phyloP scores from a whole-genome alignment of 2,329 filamentous ascomycete species.

The Diaporthe helianthi region DNA sequence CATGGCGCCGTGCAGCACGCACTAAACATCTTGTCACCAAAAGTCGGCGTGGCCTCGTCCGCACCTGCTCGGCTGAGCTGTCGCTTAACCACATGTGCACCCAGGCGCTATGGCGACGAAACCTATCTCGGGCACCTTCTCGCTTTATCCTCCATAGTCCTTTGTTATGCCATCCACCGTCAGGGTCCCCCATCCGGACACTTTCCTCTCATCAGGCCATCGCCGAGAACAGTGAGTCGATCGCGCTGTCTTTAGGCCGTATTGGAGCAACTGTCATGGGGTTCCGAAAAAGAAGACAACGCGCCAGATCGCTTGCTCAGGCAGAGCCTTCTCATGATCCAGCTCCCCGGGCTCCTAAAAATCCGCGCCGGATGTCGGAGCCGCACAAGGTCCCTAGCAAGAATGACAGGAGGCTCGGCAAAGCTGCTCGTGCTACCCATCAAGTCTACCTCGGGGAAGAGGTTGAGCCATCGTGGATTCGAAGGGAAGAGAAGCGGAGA shows the following conservation, averaged over 20 bases:
- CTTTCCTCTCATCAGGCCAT: not conserved
- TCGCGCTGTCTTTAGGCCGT: not conserved
- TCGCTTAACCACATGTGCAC: not conserved
- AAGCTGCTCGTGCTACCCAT: no score
- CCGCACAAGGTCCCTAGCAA: not conserved
- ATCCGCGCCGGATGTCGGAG: no score
- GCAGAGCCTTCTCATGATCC: no score
- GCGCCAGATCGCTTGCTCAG: not conserved
- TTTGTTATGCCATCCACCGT: no score
- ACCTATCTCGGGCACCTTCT: not conserved
- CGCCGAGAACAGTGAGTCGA: not conserved
- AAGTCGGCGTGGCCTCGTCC: not conserved
- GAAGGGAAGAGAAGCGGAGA: no score
- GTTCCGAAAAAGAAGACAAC: not conserved
- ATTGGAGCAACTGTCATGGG: not conserved
- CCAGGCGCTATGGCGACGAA: not conserved
- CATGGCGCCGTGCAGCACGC: not conserved
- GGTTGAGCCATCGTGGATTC: no score
- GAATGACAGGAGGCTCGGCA: not conserved
- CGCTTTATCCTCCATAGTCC: not conserved
- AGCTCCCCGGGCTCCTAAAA: no score
- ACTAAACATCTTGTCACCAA: not conserved
- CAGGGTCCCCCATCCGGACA: not conserved
- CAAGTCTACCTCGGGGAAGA: no score
- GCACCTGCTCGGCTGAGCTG: not conserved